These are phyloP conservation scores for Moniliella sp. DNA, from an alignment of 1,284 basidiomycete species.

Conservation along the genomic window DNA sequence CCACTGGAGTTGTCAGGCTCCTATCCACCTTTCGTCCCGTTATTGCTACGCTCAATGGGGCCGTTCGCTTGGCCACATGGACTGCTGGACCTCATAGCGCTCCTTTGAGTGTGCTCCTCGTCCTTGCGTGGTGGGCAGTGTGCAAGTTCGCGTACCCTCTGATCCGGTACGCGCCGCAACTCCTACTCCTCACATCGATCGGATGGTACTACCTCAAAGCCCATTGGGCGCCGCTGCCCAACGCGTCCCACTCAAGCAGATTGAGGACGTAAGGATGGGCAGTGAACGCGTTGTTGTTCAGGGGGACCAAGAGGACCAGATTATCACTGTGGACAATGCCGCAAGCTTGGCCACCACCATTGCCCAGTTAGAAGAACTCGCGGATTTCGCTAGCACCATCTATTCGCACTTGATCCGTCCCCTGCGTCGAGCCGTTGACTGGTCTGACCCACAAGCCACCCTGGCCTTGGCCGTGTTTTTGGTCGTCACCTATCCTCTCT, in stretches of 20 bases:
- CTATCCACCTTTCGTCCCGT: no score
- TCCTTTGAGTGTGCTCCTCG: no score
- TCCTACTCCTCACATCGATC: slow-evolving; percentile 12
- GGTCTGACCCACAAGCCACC: slow-evolving; percentile 10
- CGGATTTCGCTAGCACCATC: slow-evolving; percentile 20
- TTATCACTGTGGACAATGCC: background rate
- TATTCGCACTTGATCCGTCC: slow-evolving; percentile 12
- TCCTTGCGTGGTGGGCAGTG: no score
- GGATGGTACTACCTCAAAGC: slow-evolving; percentile 11
- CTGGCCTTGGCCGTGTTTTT: slow-evolving; percentile 16
- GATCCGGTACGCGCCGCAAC: slow-evolving; percentile 24
- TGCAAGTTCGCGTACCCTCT: no score
- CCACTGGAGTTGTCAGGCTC: no score
- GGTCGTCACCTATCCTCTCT: slow-evolving; percentile 24
- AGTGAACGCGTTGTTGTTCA: no score
- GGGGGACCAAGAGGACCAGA: no score
- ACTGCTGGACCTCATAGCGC: no score
- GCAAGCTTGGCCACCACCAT: slow-evolving; percentile 2
- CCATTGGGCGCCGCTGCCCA: background rate
- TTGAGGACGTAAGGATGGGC: no score
- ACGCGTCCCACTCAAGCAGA: background rate
- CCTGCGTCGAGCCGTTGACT: slow-evolving; percentile 9
- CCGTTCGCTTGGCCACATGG: no score
- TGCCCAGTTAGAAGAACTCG: slow-evolving; percentile 17
- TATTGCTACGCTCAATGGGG: no score